Percentiles rank a stretch among this genome's conserved stretches.
Evolutionary conservation across 352 stramenopile species (phyloP).

Genomic region (Pythium chondricola): DNA sequence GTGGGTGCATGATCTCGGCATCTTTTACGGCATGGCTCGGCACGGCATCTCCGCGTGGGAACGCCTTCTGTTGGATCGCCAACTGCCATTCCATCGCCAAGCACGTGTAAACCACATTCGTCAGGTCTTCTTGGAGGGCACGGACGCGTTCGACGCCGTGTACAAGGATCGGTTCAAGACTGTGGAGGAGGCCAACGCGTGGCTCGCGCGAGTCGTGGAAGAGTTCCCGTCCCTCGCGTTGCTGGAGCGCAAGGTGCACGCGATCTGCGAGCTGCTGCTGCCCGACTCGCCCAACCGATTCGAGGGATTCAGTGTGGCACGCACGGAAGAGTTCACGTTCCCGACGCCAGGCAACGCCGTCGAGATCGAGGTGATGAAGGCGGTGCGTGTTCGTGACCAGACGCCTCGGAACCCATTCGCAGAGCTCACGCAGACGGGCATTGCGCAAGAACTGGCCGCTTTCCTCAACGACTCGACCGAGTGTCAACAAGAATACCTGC

Average conservation of each 20-base stretch:
- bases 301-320: slow-evolving; percentile 19
- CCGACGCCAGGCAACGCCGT: slow-evolving; percentile 51
- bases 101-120: slow-evolving; percentile 68
- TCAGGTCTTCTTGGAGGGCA: slow-evolving; percentile 63
- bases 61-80: slow-evolving; percentile 57
- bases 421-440: slow-evolving; percentile 8
- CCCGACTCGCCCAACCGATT: not conserved
- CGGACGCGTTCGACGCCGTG: slow-evolving; percentile 37
- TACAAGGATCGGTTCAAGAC: slow-evolving; percentile 63
- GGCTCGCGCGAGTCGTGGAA: slow-evolving; percentile 56
- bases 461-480: slow-evolving; percentile 5
- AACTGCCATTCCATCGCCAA: slow-evolving; percentile 66
- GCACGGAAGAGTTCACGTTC: slow-evolving; percentile 60
- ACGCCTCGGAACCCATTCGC: slow-evolving; percentile 20
- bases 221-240: slow-evolving; percentile 71
- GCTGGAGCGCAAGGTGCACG: slow-evolving; percentile 69
- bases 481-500: slow-evolving; percentile 8
- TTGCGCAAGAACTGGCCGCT: slow-evolving; percentile 9
- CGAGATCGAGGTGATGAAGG: slow-evolving; percentile 26
- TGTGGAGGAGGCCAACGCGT: slow-evolving; percentile 33
- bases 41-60: slow-evolving; percentile 73
- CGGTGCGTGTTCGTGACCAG: slow-evolving; percentile 9
- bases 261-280: slow-evolving; percentile 36
- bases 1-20: slow-evolving; percentile 76
- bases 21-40: slow-evolving; percentile 77